Base-by-base conservation (phyloP, 2,329 filamentous ascomycete species). In the Graphiopsis chlorocephala region DNA sequence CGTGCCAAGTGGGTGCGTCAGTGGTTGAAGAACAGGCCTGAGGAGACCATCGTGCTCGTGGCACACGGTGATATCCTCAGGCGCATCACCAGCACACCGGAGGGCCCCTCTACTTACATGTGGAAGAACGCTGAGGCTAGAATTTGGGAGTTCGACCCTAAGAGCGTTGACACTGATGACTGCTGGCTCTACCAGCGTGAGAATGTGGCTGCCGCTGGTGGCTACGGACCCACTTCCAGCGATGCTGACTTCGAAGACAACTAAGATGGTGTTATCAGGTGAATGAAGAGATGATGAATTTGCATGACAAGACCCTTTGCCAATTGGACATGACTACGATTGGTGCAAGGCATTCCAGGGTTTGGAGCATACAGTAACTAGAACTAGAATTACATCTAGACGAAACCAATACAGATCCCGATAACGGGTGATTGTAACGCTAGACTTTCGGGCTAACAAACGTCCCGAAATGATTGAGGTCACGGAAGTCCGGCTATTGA, bases 61-160 rank as follows among this genome's bases (percentile, higher is more conserved):
- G 73, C 71, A 1, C 74, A 75, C 64, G 74, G 74, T 15, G 74
- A 75, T 64, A 70, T 75, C 11, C 64, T 75, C 50, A 66, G 74
- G 20, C 60, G 67, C n/a, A 71, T 75, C 35, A 74, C 71, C 5
- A 66, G 65, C n/a, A 66, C 65, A 20, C 63, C 60, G 7, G 55
- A 61, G 1, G 73, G 72, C 1, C 67, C 70, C 5, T 71, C 70
- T 42, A 55, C 26, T n/a, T 72, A 74, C 63, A 66, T 65, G 65
- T 75, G 74, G 74, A 67, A 68, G 57, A 75, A 75, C 64, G 72
- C 73, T 4, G 74, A 75, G 64, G 69, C 66, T 26, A 69, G 71
- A 59, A 67, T 71, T 11, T 74, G 69, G 61, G 64, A 59, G 17
- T 75, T 75, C 56, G 68, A 74, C 64, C 66, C 66, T 29, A 64